Conservation (phyloP, 495 filamentous ascomycete species). For the Hamigera avellanea region DNA sequence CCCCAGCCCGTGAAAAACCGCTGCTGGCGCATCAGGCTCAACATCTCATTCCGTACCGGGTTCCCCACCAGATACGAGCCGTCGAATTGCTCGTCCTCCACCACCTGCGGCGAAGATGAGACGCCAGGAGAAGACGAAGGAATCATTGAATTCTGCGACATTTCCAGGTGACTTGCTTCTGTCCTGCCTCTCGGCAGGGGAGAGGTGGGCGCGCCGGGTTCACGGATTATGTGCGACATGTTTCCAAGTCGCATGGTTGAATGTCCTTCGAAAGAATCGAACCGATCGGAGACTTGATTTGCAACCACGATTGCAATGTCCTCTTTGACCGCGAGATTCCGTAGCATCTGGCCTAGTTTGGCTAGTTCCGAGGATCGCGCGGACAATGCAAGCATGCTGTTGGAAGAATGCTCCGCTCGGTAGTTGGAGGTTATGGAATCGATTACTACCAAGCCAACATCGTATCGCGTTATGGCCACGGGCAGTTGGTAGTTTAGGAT, state of each 20-base stretch:
- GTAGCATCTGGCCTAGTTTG: conserved; percentile 62
- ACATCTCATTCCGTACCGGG: conserved; percentile 30
- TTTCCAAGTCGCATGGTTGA: conserved; percentile 4
- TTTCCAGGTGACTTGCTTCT: background rate
- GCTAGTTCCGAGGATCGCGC: conserved; percentile 56
- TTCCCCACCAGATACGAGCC: conserved; percentile 29
- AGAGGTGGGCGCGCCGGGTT: conserved; percentile 9
- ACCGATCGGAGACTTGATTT: conserved; percentile 93
- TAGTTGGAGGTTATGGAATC: conserved; percentile 93
- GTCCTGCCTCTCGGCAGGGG: conserved; percentile 10
- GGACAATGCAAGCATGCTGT: conserved; percentile 24
- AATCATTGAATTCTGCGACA: conserved; percentile 1
- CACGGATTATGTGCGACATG: conserved; percentile 10
- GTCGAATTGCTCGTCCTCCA: conserved; percentile 29
- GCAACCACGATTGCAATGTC: conserved; percentile 78
- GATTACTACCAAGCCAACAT: conserved; percentile 69
- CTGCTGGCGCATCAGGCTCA: conserved; percentile 79
- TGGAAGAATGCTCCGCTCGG: conserved; percentile 61
- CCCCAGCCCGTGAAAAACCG: conserved; percentile 94
- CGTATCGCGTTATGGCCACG: conserved; percentile 61
- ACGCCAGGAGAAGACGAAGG: conserved; percentile 18
- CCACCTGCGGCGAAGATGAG: conserved; percentile 18
- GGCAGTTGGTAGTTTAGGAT: conserved; percentile 87
- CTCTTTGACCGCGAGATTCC: conserved; percentile 58
- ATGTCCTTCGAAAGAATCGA: conserved; percentile 28